Base-by-base conservation (phyloP, 2,329 filamentous ascomycete genomes). In the Aspergillus sergii region DNA sequence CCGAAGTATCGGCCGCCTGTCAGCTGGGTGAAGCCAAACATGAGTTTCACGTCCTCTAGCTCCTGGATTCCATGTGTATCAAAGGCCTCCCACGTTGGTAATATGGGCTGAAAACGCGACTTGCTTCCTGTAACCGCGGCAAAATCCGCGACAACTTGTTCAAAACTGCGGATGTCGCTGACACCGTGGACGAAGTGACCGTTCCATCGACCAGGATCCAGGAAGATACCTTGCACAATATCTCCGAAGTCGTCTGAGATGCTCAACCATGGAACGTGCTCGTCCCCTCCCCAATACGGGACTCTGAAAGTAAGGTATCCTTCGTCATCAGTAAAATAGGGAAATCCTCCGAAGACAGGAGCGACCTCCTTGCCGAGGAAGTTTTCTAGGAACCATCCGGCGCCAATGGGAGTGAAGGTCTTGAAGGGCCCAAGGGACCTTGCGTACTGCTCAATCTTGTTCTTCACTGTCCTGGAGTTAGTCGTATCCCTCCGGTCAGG, bases 301-400 rank as follows among this genome's bases (percentile, higher is more conserved):
- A 71, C 61, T 3, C 64, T 61, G 50, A 81, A 73, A 1, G 79
- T 80, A 3, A 80, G 61, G 28, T 70, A 73, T 4, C 75, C 79
- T 16, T 81, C 79, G 0, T 72, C 70, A 28, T 81, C 76, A 1
- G 73, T 60, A 1, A 62, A 54, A 28, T 71, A 73, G 0, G 81
- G 80, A 45, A 82, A 82, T 0, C 81, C 81, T 6, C 81, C 80
- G 30, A 81, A 71, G 0, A 77, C 23, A 1, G 73, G 71, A 0
- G 76, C 76, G 1, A 78, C 26, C 19, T 80, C 75, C 16, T 72
- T 65, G 8, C 66, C 54, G 1, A 80, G 70, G 64, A 81, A 79
- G 60, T 81, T 80, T 59, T 83, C 81, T 56, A 81, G 68, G 63
- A 79, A 83, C 79, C 78, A 82, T 2, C 76, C 79, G 1, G 79